A percentile compares a stretch with the other conserved stretches of the same genome.
These are phyloP conservation scores for Rehmannia glutinosa DNA, from an alignment of 257 asterid species.

Conservation along the genomic window DNA sequence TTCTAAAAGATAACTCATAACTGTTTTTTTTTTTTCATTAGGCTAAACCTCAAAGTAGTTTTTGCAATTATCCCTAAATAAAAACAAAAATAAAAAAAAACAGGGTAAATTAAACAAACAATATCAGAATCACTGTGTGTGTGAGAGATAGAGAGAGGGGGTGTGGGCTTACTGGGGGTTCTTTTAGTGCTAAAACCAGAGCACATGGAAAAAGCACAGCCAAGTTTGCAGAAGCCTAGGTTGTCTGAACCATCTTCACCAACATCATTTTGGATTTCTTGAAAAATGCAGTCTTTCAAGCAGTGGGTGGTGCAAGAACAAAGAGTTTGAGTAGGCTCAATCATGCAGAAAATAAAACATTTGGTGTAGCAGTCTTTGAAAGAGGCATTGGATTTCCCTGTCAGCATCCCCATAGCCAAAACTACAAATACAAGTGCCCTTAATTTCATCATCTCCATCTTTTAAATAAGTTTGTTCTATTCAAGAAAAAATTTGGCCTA, in stretches of 20 bases:
- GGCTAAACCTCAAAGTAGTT: no score
- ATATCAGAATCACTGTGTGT: background rate
- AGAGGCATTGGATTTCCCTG: conserved; percentile 37
- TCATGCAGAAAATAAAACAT: conserved; percentile 83
- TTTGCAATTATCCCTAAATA: no score
- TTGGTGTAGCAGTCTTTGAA: conserved; percentile 88
- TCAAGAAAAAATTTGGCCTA: background rate
- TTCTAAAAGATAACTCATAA: no score
- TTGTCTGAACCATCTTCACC: conserved; percentile 21
- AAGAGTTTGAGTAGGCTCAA: conserved; percentile 75
- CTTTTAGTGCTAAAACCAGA: conserved; percentile 55
- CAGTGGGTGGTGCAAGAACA: conserved; percentile 87
- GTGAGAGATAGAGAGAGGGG: background rate
- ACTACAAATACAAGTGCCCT: conserved; percentile 35
- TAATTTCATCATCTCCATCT: conserved; percentile 39
- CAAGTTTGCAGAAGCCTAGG: conserved; percentile 76
- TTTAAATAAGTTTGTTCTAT: background rate
- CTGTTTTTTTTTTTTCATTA: no score
- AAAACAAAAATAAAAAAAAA: no score
- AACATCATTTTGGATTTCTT: conserved; percentile 26
- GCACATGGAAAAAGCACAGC: conserved; percentile 84
- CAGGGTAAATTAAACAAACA: no score
- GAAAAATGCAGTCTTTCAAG: conserved; percentile 83
- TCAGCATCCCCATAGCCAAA: conserved; percentile 40
- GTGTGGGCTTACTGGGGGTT: conserved; percentile 54